Evolutionary conservation across 495 filamentous ascomycete species (phyloP).

Genomic region (Aspergillus carlsbadensis): DNA sequence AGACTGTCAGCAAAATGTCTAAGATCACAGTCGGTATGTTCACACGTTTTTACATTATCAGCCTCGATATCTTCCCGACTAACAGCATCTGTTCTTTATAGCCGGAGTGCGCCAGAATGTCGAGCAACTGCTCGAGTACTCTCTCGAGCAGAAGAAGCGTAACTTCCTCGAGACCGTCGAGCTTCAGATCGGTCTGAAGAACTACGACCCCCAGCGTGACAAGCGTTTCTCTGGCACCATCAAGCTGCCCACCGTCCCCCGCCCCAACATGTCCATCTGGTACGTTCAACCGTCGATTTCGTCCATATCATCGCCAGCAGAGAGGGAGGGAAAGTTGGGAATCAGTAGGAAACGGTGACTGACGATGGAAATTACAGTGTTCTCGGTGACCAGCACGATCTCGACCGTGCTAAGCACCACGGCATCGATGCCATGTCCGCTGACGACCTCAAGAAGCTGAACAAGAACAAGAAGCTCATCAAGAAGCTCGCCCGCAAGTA

Average conservation of each 20-base stretch:
- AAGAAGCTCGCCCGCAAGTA: conserved; percentile 99
- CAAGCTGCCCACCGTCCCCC: conserved; percentile 84
- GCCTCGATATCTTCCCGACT: conserved; percentile 1
- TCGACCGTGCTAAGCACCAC: conserved; percentile 98
- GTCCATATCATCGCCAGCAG: neutral
- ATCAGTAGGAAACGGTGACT: conserved; percentile 7
- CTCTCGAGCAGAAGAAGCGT: conserved; percentile 95
- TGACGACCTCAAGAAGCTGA: conserved; percentile 99
- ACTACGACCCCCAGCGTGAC: conserved; percentile 99
- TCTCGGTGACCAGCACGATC: conserved; percentile 99
- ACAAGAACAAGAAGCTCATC: conserved; percentile 99
- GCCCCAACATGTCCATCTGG: conserved; percentile 94
- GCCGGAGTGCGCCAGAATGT: conserved; percentile 97
- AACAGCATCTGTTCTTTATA: conserved; percentile 39
- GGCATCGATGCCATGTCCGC: conserved; percentile 95
- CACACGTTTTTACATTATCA: neutral
- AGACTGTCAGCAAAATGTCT: conserved; percentile 69
- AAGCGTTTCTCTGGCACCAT: conserved; percentile 99
- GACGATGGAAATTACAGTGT: conserved; percentile 53
- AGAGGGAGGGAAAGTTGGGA: neutral
- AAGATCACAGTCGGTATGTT: conserved; percentile 84
- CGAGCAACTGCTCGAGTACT: conserved; percentile 86
- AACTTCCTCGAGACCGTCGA: conserved; percentile 94
- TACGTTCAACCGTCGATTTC: conserved; percentile 36
- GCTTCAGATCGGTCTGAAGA: conserved; percentile 99